These are phyloP conservation scores for Durusdinium trenchii DNA, from an alignment of 73 alveolate genomes.

Conservation along the genomic window DNA sequence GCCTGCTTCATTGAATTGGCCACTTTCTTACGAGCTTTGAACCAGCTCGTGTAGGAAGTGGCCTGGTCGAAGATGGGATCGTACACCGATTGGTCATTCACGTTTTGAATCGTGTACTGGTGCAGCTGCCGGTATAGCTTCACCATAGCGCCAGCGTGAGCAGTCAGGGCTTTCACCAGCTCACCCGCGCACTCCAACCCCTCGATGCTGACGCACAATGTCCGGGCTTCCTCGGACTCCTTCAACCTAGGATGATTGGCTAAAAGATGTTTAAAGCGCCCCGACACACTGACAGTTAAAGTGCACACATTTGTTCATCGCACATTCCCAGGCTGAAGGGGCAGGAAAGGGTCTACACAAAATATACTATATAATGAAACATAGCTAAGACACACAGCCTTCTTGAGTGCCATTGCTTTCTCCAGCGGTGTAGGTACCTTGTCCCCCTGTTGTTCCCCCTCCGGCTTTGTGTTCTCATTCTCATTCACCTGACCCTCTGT, in stretches of 20 bases:
- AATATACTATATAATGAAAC: background rate
- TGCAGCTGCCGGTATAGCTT: background rate
- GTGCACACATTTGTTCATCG: background rate
- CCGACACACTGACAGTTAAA: background rate
- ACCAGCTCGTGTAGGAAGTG: background rate
- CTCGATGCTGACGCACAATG: background rate
- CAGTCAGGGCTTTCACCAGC: background rate
- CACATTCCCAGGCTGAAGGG: background rate
- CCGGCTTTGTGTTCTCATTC: background rate
- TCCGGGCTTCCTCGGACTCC: constrained; percentile 41
- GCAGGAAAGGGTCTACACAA: background rate
- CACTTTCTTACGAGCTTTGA: background rate
- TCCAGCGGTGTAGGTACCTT: constrained; percentile 23
- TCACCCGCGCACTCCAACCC: background rate
- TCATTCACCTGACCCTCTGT: background rate
- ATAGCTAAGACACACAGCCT: background rate
- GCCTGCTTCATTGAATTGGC: background rate
- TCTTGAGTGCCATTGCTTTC: background rate
- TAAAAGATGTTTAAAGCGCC: background rate
- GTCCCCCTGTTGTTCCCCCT: background rate
- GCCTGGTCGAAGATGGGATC: background rate
- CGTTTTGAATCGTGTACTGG: background rate
- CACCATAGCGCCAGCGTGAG: background rate
- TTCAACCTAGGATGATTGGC: background rate
- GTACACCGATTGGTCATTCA: background rate